These are phyloP conservation scores for Mortierella sp. DNA, from an alignment of 371 early-diverging fungal genomes.

Conservation along the genomic window DNA sequence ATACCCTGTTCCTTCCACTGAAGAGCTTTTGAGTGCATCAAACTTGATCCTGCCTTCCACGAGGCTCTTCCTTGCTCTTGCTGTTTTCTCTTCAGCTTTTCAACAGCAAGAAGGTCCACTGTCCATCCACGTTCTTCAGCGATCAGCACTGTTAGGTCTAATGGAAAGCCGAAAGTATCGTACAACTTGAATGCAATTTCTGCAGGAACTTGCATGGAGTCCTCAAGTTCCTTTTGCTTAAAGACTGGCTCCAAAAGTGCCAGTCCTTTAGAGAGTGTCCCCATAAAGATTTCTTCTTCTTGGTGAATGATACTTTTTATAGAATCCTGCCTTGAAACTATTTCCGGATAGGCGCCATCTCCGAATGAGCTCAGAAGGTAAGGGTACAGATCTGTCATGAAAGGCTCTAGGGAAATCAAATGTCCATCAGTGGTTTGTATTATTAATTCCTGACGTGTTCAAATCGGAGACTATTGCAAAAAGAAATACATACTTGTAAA, in stretches of 20 bases:
- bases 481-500: slow-evolving; percentile 60
- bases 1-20: slow-evolving; percentile 56
- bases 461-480: not conserved
- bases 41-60: slow-evolving; percentile 62
- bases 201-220: slow-evolving; percentile 60
- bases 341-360: slow-evolving; percentile 68
- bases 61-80: slow-evolving; percentile 67
- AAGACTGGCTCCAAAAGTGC: slow-evolving; percentile 71
- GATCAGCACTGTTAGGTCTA: slow-evolving; percentile 79
- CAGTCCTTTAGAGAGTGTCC: slow-evolving; percentile 75
- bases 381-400: slow-evolving; percentile 74
- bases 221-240: slow-evolving; percentile 57
- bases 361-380: slow-evolving; percentile 67
- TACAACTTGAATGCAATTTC: slow-evolving; percentile 77
- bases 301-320: slow-evolving; percentile 70
- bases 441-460: not conserved
- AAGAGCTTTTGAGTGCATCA: slow-evolving; percentile 20
- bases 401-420: slow-evolving; percentile 64
- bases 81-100: slow-evolving; percentile 65
- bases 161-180: slow-evolving; percentile 84
- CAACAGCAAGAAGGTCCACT: slow-evolving; percentile 73
- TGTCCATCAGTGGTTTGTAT: not conserved
- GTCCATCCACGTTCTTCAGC: slow-evolving; percentile 79
- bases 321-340: slow-evolving; percentile 64
- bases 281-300: slow-evolving; percentile 76